phyloP scores from a whole-genome alignment of 1,284 basidiomycete species.

The Vanrija pseudolonga region DNA sequence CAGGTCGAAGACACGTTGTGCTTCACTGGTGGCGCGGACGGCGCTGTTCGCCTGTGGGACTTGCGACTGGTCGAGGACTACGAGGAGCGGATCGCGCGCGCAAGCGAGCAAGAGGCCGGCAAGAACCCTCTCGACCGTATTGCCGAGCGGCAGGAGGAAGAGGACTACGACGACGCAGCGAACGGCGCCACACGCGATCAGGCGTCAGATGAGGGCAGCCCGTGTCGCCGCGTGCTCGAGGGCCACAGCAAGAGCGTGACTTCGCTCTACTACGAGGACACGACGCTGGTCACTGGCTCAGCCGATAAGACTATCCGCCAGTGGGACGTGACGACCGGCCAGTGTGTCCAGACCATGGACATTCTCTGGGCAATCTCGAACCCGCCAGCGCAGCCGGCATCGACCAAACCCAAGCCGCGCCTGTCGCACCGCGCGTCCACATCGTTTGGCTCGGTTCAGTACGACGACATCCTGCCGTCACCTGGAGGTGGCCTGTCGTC shows the following conservation, averaged over 20 bases:
- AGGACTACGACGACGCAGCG: conserved; percentile 35
- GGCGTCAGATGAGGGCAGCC: conserved; percentile 52
- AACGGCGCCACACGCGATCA: conserved; percentile 23
- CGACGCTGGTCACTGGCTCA: conserved; percentile 91
- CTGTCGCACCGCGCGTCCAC: conserved; percentile 43
- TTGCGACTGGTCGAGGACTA: conserved; percentile 72
- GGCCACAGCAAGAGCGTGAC: conserved; percentile 92
- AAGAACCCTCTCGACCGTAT: conserved; percentile 42
- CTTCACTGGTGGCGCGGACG: conserved; percentile 84
- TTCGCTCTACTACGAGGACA: conserved; percentile 89
- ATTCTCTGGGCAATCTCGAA: conserved; percentile 99
- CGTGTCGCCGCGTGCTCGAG: conserved; percentile 75
- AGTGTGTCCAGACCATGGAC: conserved; percentile 99
- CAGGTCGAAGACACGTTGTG: conserved; percentile 92
- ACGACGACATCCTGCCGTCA: conserved; percentile 50
- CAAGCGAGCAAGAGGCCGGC: conserved; percentile 39
- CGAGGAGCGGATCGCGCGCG: conserved; percentile 59
- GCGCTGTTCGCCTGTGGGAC: conserved; percentile 82
- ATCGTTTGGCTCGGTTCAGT: conserved; percentile 47
- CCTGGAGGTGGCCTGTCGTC: conserved; percentile 18
- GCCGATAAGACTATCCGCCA: conserved; percentile 97
- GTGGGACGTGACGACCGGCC: conserved; percentile 95
- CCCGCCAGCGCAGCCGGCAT: conserved; percentile 58
- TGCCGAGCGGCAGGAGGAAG: conserved; percentile 29
- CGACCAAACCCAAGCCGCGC: conserved; percentile 23